A percentile compares a stretch with the other conserved stretches of the same genome.
These are phyloP conservation scores for Mikania micrantha DNA, from an alignment of 129 eudicot genomes.

Conservation along the genomic window DNA sequence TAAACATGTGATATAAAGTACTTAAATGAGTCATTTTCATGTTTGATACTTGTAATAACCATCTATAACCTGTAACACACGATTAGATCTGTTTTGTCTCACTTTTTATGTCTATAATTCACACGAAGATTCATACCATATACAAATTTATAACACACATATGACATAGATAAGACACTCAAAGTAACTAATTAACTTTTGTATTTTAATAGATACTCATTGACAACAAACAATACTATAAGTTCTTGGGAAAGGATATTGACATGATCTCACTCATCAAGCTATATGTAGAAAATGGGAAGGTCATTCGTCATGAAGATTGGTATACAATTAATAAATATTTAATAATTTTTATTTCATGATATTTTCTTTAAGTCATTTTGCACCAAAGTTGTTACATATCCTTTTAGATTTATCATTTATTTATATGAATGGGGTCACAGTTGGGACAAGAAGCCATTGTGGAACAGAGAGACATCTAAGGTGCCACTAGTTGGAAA, in stretches of 20 bases:
- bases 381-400: neutral
- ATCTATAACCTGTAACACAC: no score
- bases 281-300: constrained; percentile 64
- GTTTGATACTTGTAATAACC: no score
- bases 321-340: constrained; percentile 27
- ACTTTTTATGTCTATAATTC: no score
- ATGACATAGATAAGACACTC: neutral
- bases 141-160: no score
- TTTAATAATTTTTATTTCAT: neutral
- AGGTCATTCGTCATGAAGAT: constrained; percentile 79
- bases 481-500: constrained; percentile 56
- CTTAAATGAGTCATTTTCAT: no score
- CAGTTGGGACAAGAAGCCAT: constrained; percentile 89
- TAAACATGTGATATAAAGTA: no score
- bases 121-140: no score
- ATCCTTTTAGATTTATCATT: neutral
- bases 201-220: constrained; percentile 43
- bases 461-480: constrained; percentile 55
- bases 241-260: constrained; percentile 62
- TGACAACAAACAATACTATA: constrained; percentile 80
- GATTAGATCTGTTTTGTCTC: no score
- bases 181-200: neutral
- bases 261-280: constrained; percentile 74
- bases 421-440: neutral
- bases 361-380: neutral